These are phyloP conservation scores for Malus orientalis DNA, from an alignment of 306 rosid species.

Conservation along the genomic window DNA sequence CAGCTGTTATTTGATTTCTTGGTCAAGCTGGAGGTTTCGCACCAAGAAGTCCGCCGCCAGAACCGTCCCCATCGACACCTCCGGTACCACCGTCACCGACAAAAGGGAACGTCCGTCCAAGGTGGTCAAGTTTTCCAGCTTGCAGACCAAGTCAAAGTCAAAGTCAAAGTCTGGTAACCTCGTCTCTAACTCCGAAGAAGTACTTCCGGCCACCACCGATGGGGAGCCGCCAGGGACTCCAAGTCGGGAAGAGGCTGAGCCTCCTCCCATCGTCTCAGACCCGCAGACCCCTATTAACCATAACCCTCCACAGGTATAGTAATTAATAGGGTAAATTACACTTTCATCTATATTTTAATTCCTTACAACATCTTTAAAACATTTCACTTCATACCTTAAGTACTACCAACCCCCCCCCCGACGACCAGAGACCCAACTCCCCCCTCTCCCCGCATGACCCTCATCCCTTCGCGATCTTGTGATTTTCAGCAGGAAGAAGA, in stretches of 20 bases:
- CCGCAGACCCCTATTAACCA: not conserved
- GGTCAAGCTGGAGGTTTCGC: constrained; percentile 15
- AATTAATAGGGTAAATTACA: not conserved
- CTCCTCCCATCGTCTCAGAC: not conserved
- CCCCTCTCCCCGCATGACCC: too few species aligned
- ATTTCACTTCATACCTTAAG: too few species aligned
- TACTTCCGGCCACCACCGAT: not conserved
- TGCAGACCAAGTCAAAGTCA: constrained; percentile 15
- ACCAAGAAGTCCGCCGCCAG: constrained; percentile 23
- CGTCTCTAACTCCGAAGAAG: not conserved
- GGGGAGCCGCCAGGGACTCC: not conserved
- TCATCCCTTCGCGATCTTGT: too few species aligned
- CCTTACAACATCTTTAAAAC: too few species aligned
- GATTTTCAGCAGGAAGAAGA: too few species aligned
- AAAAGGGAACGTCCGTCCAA: not conserved
- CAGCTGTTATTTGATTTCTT: not conserved
- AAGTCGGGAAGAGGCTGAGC: not conserved
- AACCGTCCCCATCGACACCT: constrained; percentile 49
- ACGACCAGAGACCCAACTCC: too few species aligned
- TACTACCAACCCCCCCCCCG: too few species aligned
- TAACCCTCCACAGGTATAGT: constrained; percentile 30
- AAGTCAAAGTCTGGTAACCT: constrained; percentile 7
- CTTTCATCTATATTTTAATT: too few species aligned
- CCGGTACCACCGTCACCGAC: constrained; percentile 13
- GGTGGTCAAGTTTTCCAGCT: not conserved